Base-by-base conservation (phyloP, 2,329 filamentous ascomycete genomes). In the Hirsutella minnesotensis region DNA sequence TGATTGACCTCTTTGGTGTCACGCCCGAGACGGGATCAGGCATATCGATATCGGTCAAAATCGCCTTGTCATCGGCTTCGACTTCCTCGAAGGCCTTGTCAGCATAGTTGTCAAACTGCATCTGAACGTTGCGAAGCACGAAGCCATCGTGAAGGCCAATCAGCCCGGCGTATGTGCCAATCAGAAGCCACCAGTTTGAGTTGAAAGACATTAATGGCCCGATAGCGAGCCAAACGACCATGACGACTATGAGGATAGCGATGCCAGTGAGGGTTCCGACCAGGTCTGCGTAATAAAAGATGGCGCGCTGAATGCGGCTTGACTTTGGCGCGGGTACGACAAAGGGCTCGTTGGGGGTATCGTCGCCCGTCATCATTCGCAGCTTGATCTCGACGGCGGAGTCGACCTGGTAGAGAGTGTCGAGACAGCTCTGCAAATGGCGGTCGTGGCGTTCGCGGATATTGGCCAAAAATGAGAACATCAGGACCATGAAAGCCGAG, bases 131-230 rank as follows among this genome's bases (percentile, higher is more conserved):
- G 30, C 64, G 63, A 12, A 70, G 57, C 13, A 70, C 58, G 44
- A 70, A 70, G 21, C 63, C 62, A 47, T 69, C 66, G 27, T 64
- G 56, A 40, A 69, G 57, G 2, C 67, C 67, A 38, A 70, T 56
- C 5, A 70, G 56, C 3, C 67, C 67, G 0, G 67, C 65, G 47
- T 69, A 70, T 0, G 67, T 70, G 12, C 67, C 67, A 39, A 70
- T 69, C 15, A 69, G 57, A 0, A 70, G 59, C 61, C 64, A 69
- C 67, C 67, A 70, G 51, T 65, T 69, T 44, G 56, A 51, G 44
- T 61, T 57, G 48, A 65, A 70, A 3, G 56, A 37, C 44, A 70
- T 57, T 4, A 56, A 37, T 4, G 60, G 60, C 1, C 66, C 66
- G 9, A 67, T 54, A 5, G 56, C 51, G 9, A 64, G 40, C 66